These are phyloP conservation scores for Helicostylum pulchrum DNA, from an alignment of 192 early-diverging fungal species.

Conservation along the genomic window DNA sequence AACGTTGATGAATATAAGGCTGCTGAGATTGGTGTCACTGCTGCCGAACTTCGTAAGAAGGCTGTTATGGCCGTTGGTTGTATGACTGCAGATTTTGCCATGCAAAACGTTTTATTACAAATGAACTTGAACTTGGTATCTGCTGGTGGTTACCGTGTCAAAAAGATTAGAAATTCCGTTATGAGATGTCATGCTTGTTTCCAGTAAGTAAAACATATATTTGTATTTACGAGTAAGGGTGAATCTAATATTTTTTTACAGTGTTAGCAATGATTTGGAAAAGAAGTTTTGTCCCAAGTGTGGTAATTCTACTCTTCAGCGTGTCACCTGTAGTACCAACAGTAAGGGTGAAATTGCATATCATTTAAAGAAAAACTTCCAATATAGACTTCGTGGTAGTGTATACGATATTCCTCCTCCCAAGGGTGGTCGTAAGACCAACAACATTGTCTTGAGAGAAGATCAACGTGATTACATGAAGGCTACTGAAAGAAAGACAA, in stretches of 20 bases:
- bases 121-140: conserved; percentile 86
- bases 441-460: conserved; percentile 81
- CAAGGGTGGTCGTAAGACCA: conserved; percentile 72
- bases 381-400: conserved; percentile 86
- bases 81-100: conserved; percentile 89
- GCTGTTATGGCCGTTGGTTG: conserved; percentile 75
- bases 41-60: conserved; percentile 32
- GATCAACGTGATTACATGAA: conserved; percentile 86
- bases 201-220: conserved; percentile 52
- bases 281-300: conserved; percentile 92
- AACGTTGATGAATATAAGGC: conserved; percentile 77
- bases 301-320: conserved; percentile 83
- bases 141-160: conserved; percentile 77
- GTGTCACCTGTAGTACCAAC: conserved; percentile 79
- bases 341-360: conserved; percentile 74
- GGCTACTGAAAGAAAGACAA: conserved; percentile 48
- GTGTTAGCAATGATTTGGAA: conserved; percentile 79
- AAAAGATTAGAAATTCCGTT: conserved; percentile 80
- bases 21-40: conserved; percentile 49
- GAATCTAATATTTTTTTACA: conserved; percentile 21
- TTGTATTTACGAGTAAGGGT: background rate
- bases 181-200: conserved; percentile 93
- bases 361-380: conserved; percentile 88
- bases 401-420: conserved; percentile 84
- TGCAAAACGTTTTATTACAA: conserved; percentile 95